Evolutionary conservation across 1,284 basidiomycete genomes (phyloP), one percentile per base, ranked within the genome.

Genomic region (Ceratobasidium papillatum): DNA sequence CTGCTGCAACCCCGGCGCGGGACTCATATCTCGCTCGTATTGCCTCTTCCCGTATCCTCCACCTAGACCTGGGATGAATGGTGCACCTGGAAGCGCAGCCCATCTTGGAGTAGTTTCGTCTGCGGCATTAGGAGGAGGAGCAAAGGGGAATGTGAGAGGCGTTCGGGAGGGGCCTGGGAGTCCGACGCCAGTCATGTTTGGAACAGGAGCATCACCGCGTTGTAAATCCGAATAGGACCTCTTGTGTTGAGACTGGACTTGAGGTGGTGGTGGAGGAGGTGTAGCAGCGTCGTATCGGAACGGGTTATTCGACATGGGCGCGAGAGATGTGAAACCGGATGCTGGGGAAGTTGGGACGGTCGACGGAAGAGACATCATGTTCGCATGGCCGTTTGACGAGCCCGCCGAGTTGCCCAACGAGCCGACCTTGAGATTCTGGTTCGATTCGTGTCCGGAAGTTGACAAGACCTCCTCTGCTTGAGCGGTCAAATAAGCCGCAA

Each of bases 291-390:
- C 68, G 25, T 61, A 72, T n/a, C 68, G 27, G 25, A 72, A 72
- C 56, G 68, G 68, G 25, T 72, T 68, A 2, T n/a, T 56, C 51
- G 66, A 45, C 14, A 41, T 12, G 1, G 68, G 68, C 19, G 43
- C 56, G n/a, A 72, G 68, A 0, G 68, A 72, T 4, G 68, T 72
- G 30, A 72, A 72, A 8, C 68, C 68, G 8, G 68, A 72, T 19
- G 68, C 68, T 2, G 68, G 68, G 2, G 68, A 72, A n/a, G 68
- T 72, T 3, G 68, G 68, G 1, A 41, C 36, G 8, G 68, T 72
- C 36, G 66, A 69, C 0, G 41, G 51, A 3, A 72, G 32, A 2
- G 61, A 63, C 54, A 36, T 36, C 22, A 19, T 11, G 17, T 25
- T 25, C 17, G 22, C 1, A 51, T 51, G 49, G 17, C 49, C 49